These are phyloP conservation scores for Elsinoe australis DNA, from an alignment of 2,329 filamentous ascomycete species.

Conservation along the genomic window DNA sequence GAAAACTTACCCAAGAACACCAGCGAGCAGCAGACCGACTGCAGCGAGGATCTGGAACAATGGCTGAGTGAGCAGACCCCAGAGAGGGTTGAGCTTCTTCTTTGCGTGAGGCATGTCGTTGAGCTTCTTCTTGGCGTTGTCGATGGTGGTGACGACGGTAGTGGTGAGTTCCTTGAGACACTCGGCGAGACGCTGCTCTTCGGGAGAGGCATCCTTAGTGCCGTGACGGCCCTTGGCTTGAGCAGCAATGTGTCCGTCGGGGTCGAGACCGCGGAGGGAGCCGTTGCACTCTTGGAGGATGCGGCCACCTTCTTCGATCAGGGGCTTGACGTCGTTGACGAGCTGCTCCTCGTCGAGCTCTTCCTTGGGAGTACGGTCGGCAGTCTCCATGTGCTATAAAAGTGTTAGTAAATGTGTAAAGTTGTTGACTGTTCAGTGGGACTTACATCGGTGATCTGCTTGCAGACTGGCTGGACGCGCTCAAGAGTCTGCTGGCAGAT, in stretches of 20 bases:
- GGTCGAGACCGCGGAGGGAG: conserved; percentile 77
- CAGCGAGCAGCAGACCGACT: conserved; percentile 72
- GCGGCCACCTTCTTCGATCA: conserved; percentile 77
- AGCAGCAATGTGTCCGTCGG: conserved; percentile 75
- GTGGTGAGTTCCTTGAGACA: conserved; percentile 78
- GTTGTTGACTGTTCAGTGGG: neutral
- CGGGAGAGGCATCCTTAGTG: conserved; percentile 66
- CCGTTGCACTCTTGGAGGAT: conserved; percentile 84
- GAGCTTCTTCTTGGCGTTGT: conserved; percentile 80
- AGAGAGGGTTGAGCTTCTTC: conserved; percentile 88
- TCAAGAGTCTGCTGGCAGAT: conserved; percentile 74
- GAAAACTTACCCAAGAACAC: conserved; percentile 75
- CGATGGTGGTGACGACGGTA: conserved; percentile 72
- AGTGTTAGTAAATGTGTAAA: conserved; percentile 25
- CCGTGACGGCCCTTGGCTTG: conserved; percentile 77
- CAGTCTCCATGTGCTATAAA: conserved; percentile 63
- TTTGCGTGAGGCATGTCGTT: conserved; percentile 89
- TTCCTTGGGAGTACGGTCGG: conserved; percentile 72
- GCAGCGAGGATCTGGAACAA: conserved; percentile 88
- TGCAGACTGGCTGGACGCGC: conserved; percentile 75
- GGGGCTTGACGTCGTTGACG: conserved; percentile 75
- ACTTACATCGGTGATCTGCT: conserved; percentile 71
- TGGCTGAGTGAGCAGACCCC: conserved; percentile 74
- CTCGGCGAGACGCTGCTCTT: conserved; percentile 79
- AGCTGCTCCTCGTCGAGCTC: conserved; percentile 86